Conservation (phyloP, 106 monocot genomes). For the Dioscorea zingiberensis region DNA sequence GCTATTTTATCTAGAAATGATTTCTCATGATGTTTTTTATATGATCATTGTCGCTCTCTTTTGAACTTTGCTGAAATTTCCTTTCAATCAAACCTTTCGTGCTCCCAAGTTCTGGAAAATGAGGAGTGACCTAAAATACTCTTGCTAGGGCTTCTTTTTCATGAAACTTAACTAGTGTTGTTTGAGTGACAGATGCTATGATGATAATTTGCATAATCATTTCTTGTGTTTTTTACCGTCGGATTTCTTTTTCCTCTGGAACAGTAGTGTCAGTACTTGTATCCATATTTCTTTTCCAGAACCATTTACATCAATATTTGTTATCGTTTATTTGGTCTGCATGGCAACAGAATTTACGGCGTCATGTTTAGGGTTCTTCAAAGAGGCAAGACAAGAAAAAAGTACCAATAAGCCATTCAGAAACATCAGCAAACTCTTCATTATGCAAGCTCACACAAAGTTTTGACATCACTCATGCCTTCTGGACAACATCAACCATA, state of each 20-base stretch:
- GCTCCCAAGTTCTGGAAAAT: background rate
- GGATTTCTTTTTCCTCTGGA: background rate
- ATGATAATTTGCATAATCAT: background rate
- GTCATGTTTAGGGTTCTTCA: no score
- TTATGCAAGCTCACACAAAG: no score
- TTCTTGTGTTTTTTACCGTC: background rate
- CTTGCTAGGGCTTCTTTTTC: background rate
- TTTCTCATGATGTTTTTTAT: background rate
- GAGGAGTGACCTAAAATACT: background rate
- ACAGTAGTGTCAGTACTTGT: no score
- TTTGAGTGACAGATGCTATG: background rate
- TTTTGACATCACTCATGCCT: no score
- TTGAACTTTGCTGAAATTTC: background rate
- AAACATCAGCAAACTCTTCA: no score
- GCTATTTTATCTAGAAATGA: background rate
- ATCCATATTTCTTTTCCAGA: no score
- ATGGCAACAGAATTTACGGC: no score
- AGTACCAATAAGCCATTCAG: no score
- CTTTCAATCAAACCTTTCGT: conserved; percentile 2
- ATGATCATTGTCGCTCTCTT: background rate
- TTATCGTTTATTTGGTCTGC: no score
- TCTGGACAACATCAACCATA: no score
- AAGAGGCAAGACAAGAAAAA: no score
- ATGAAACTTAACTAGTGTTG: background rate
- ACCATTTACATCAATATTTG: no score